Percentiles rank a stretch among this genome's conserved stretches.
phyloP scores from a whole-genome alignment of 2,329 filamentous ascomycete species.

The Tolypocladium nubicola region DNA sequence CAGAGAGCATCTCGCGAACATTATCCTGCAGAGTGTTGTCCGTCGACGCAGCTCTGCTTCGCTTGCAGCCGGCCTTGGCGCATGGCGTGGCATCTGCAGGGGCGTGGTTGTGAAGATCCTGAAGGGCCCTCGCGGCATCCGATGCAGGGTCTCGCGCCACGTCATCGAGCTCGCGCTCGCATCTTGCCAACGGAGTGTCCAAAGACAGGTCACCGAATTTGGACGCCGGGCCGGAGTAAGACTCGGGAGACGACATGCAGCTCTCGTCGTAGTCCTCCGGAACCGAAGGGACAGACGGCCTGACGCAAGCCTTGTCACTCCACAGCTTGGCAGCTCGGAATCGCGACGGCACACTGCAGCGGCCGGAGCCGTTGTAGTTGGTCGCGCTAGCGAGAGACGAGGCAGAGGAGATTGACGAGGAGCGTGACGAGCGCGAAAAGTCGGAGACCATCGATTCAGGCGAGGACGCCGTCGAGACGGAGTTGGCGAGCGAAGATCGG shows the following conservation, averaged over 20 bases:
- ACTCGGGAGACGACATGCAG: constrained; percentile 44
- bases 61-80: constrained; percentile 39
- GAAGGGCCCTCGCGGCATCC: constrained; percentile 47
- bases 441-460: constrained; percentile 60
- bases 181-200: constrained; percentile 34
- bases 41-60: constrained; percentile 46
- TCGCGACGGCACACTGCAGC: constrained; percentile 49
- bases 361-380: constrained; percentile 29
- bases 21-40: constrained; percentile 56
- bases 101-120: constrained; percentile 48
- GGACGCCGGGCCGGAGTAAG: constrained; percentile 40
- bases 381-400: constrained; percentile 51
- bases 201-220: constrained; percentile 40
- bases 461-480: constrained; percentile 52
- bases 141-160: constrained; percentile 31
- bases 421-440: constrained; percentile 49
- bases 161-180: constrained; percentile 35
- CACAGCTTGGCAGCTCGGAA: constrained; percentile 49
- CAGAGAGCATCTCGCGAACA: constrained; percentile 50
- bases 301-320: constrained; percentile 43
- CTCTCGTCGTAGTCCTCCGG: constrained; percentile 45
- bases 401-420: constrained; percentile 53
- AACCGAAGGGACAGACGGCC: constrained; percentile 43
- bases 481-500: constrained; percentile 53
- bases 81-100: constrained; percentile 24